Conservation (phyloP, 768 basidiomycete species). For the Dioszegia crocea region DNA sequence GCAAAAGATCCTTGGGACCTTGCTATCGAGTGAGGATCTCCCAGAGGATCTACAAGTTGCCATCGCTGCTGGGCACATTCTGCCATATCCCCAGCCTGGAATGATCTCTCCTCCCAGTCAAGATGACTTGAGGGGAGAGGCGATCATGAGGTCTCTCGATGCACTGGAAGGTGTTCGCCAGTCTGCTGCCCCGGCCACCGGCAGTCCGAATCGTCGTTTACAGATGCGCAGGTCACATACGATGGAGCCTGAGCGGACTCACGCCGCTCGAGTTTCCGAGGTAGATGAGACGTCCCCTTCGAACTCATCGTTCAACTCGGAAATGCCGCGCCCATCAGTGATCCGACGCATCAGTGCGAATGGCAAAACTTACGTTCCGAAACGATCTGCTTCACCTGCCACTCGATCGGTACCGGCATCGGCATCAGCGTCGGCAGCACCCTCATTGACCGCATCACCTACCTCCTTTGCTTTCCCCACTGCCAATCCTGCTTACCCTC, state of each 20-base stretch:
- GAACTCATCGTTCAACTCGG: neutral
- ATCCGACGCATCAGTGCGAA: conserved; percentile 24
- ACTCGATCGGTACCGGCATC: neutral
- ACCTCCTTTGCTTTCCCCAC: neutral
- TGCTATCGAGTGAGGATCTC: conserved; percentile 33
- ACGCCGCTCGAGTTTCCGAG: conserved; percentile 19
- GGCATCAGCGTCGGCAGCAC: neutral
- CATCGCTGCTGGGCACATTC: neutral
- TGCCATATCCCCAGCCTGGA: neutral
- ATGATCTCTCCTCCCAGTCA: neutral
- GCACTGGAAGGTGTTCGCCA: conserved; percentile 29
- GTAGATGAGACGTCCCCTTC: conserved; percentile 18
- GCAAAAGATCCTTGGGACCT: conserved; percentile 29
- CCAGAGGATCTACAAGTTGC: conserved; percentile 18
- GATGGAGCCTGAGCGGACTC: conserved; percentile 8
- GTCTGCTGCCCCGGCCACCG: neutral
- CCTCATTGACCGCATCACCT: neutral
- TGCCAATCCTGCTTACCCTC: neutral
- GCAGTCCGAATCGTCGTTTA: conserved; percentile 2
- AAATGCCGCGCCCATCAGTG: conserved; percentile 8
- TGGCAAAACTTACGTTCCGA: conserved; percentile 31
- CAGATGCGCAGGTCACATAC: conserved; percentile 6
- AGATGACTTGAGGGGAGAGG: conserved; percentile 17
- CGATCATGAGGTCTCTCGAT: conserved; percentile 29
- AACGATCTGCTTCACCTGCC: conserved; percentile 29